Conservation (phyloP, 1,284 basidiomycete species). For the Trametes pubescens region DNA sequence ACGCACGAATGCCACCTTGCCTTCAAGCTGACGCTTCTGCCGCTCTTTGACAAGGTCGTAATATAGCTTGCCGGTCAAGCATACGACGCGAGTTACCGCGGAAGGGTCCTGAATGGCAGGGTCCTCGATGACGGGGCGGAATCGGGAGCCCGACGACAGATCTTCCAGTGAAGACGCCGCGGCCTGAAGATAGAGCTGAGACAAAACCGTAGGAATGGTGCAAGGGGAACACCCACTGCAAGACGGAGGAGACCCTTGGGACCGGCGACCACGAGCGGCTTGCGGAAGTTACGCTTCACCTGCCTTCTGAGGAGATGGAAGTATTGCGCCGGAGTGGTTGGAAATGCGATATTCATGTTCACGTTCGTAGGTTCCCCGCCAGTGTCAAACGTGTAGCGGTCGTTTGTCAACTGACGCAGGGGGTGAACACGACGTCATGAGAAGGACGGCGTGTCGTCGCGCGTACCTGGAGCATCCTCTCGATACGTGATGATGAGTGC, state of each 20-base stretch:
- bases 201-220: background rate
- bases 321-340: conserved; percentile 89
- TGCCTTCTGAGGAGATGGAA: conserved; percentile 90
- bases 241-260: conserved; percentile 86
- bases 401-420: conserved; percentile 69
- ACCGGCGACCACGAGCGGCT: conserved; percentile 83
- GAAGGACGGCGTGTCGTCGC: conserved; percentile 14
- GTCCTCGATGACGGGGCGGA: conserved; percentile 79
- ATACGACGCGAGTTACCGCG: conserved; percentile 62
- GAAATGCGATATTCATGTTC: conserved; percentile 87
- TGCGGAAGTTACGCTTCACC: conserved; percentile 84
- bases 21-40: conserved; percentile 51
- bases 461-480: conserved; percentile 83
- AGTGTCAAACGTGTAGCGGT: conserved; percentile 56
- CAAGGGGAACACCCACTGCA: conserved; percentile 58
- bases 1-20: conserved; percentile 71
- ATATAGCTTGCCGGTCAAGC: conserved; percentile 85
- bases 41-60: conserved; percentile 85
- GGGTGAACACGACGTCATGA: conserved; percentile 12
- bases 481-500: conserved; percentile 86
- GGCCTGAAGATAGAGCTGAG: conserved; percentile 54
- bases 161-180: conserved; percentile 77
- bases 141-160: conserved; percentile 67
- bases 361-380: conserved; percentile 54
- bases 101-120: conserved; percentile 44